Evolutionary conservation across 75 land plant species (phyloP).

Genomic region (Pinus albicaulis): DNA sequence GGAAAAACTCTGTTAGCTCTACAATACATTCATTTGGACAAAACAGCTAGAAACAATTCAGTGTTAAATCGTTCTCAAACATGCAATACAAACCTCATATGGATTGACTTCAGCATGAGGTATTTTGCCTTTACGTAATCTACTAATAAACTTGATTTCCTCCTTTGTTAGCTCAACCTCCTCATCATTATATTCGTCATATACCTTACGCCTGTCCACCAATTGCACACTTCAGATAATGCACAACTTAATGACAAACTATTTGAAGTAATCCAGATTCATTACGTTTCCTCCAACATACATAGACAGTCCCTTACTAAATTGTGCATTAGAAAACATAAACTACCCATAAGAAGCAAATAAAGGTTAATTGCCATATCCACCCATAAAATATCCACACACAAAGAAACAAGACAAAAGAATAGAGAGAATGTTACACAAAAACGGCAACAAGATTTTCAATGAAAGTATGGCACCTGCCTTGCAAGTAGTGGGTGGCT

Average conservation of each 20-base stretch:
- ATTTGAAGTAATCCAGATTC: neutral
- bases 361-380: neutral
- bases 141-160: constrained; percentile 54
- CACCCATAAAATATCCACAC: neutral
- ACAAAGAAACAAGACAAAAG: neutral
- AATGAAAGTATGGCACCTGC: too few species aligned
- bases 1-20: neutral
- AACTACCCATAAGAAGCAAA: neutral
- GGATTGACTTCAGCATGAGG: constrained; percentile 92
- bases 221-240: neutral
- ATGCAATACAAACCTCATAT: constrained; percentile 55
- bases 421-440: neutral
- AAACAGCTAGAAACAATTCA: neutral
- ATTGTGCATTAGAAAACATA: neutral
- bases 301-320: too few species aligned
- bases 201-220: constrained; percentile 68
- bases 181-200: constrained; percentile 98
- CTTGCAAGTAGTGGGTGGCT: too few species aligned
- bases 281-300: neutral
- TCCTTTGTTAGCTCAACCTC: constrained; percentile 80
- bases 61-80: neutral
- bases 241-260: neutral
- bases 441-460: too few species aligned
- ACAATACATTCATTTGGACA: neutral
- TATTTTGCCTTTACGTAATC: constrained; percentile 73